phyloP scores from a whole-genome alignment of 2,329 filamentous ascomycete genomes.

The Stachybotrys chlorohalonatus region DNA sequence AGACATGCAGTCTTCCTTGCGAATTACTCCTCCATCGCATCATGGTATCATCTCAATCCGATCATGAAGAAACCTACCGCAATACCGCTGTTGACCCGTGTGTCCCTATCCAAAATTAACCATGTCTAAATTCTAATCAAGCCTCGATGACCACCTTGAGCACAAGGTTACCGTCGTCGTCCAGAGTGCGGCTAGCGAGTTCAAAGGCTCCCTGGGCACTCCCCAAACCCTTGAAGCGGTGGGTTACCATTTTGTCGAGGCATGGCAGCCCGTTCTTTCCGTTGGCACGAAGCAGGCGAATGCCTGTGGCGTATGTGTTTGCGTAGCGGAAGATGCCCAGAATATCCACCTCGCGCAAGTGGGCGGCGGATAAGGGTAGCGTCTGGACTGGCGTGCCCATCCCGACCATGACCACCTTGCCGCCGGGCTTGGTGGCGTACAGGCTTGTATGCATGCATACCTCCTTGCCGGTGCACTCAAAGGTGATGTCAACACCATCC shows the following conservation, averaged over 20 bases:
- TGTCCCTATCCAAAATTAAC: too few species aligned
- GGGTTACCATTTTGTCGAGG: conserved; percentile 65
- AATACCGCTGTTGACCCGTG: too few species aligned
- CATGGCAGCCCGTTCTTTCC: conserved; percentile 40
- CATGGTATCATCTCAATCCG: conserved; percentile 2
- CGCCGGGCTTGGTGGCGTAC: conserved; percentile 61
- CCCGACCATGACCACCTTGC: conserved; percentile 66
- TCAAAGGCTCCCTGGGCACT: conserved; percentile 57
- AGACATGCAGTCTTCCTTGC: neutral
- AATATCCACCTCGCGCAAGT: conserved; percentile 67
- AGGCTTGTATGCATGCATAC: conserved; percentile 67
- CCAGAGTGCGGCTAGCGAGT: conserved; percentile 58
- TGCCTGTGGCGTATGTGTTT: conserved; percentile 66
- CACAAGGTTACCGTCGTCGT: conserved; percentile 59
- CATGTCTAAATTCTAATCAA: conserved; percentile 10
- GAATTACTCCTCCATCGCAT: neutral
- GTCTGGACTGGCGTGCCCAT: conserved; percentile 74
- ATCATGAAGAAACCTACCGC: too few species aligned
- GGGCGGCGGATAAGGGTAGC: conserved; percentile 62
- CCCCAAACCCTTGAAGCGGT: conserved; percentile 57
- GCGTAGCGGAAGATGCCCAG: conserved; percentile 72
- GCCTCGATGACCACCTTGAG: conserved; percentile 62
- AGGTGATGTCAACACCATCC: conserved; percentile 59
- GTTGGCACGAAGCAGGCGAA: conserved; percentile 46
- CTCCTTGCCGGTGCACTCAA: conserved; percentile 72